Evolutionary conservation across 768 basidiomycete species (phyloP), one percentile per base, ranked within the genome.

Genomic region (Boletus rubropictus): DNA sequence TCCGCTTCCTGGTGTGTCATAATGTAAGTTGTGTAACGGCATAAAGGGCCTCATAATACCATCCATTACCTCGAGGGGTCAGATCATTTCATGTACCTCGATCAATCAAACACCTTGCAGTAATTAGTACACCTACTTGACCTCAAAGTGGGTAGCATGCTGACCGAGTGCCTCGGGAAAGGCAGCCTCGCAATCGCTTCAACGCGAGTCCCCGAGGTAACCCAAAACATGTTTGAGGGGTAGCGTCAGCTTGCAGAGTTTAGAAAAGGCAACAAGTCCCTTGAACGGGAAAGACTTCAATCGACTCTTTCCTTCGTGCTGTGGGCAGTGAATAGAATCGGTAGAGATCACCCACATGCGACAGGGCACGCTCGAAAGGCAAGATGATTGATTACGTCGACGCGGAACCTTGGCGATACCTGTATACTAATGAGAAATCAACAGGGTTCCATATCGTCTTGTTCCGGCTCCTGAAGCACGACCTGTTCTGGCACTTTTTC

Each of bases 381-480:
- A 46, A 20, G 5, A 33, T n/a, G n/a, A n/a, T n/a, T n/a, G n/a
- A 29, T 25, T 32, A 45, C 32, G 18, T 27, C 44, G n/a, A 35
- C 47, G 39, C 20, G 37, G 37, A 32, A 40, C 29, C 32, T 27
- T 34, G 34, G 29, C 21, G 47, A 45, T 21, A 28, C 35, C 20
- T 25, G 38, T 43, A 40, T 14, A 31, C 25, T n/a, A 38, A 25
- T 14, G 24, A 33, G 5, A 12, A 29, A 48, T 56, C 43, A 65
- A 32, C 39, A 44, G 18, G 50, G 46, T 42, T 74, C 74, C 65
- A 69, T 68, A 41, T 58, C 62, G 18, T 72, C 72, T 48, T 75
- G 75, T 42, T 76, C 72, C 24, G 67, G 71, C 54, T 75, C 74
- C 54, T 66, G 64, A 27, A 71, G 59, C 20, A 74, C 64, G 24